Base-by-base conservation (phyloP, 163 green algal genomes). In the Scenedesmus sp. region DNA sequence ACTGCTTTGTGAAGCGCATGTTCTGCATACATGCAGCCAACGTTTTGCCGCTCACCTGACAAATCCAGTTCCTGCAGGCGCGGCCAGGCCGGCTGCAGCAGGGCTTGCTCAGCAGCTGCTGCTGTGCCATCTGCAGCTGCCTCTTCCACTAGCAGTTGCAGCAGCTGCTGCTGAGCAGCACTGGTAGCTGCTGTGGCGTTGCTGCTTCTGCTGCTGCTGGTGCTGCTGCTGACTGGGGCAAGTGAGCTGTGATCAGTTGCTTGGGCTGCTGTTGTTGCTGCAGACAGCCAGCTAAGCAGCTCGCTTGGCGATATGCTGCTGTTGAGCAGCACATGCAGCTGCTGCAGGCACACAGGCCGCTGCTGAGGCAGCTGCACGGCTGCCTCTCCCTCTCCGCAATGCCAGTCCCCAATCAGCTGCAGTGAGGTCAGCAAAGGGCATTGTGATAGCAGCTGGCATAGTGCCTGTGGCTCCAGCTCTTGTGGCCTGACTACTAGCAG, bases 41-140 rank as follows among this genome's bases (percentile, higher is more conserved):
- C 34, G 34, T 46, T 46, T 46, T 46, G 34, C 3, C 20, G 23
- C 3, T 12, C 70, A 79, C 70, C 87, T 57, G 73, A 76, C 12
- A 91, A 23, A 8, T 91, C 73, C 12, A 91, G 56, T 13, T 59
- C 73, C n/a, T 74, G 73, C n/a, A 91, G n/a, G n/a, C 76, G 73
- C 2, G 56, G 73, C 73, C 87, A 91, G 54, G 73, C 54, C 60
- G 73, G 73, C 55, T 66, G 62, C 60, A 18, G 62, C 83, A 57
- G 8, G 59, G 83, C 6, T 15, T 34, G 82, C 54, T 70, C 23
- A 73, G 15, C 23, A 34, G 18, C 6, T 52, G 15, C 46, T 79
- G 26, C 4, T 59, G 26, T 12, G 23, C 34, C 59, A 26, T 12
- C 57, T 77, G 9, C 85, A 52, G 46, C 77, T 23, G 77, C 46